Base-by-base conservation (phyloP, 306 rosid genomes). In the Castanospermum australe region DNA sequence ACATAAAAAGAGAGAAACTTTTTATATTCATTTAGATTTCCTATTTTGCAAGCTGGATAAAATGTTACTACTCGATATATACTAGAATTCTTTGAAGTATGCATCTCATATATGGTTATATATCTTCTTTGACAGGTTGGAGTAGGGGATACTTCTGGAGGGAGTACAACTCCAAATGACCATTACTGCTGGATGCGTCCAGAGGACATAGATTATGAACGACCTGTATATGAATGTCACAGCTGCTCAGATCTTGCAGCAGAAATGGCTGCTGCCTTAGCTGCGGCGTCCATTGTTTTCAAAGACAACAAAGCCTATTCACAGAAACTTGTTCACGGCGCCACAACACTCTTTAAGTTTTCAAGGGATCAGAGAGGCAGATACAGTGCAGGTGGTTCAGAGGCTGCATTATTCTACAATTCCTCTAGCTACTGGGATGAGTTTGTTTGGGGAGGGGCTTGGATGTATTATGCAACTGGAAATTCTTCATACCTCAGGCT, bases 401-500 rank as follows among this genome's bases (percentile, higher is more conserved):
- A 91, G 42, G 90, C 93, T 42, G 56, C 93, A 6, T 0, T 5
- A 2, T 89, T 91, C 83, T 91, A 91, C 54, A 89, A 91, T 59
- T 91, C 97, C 12, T 76, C 88, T 5, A 50, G 77, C 20, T 91
- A 91, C 36, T 91, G 94, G 92, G 97, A 89, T 78, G 94, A 92
- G 64, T 92, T 81, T 6, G 71, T 92, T 15, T 92, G 97, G 97
- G 93, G 95, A 66, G 97, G 93, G 18, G 91, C 97, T 68, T 92
- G 97, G 97, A 78, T 92, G 88, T 92, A 92, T 62, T 92, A 84
- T 83, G 97, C 97, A 22, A 92, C 97, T 24, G 97, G 97, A 4
- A 92, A 92, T 71, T 67, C 83, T 5, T 86, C 93, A 4, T 92
- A 92, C 81, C 97, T 92, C 55, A 81, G 75, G 78, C 95, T 92